phyloP scores from a whole-genome alignment of 306 rosid species.

The Echinosophora koreensis region DNA sequence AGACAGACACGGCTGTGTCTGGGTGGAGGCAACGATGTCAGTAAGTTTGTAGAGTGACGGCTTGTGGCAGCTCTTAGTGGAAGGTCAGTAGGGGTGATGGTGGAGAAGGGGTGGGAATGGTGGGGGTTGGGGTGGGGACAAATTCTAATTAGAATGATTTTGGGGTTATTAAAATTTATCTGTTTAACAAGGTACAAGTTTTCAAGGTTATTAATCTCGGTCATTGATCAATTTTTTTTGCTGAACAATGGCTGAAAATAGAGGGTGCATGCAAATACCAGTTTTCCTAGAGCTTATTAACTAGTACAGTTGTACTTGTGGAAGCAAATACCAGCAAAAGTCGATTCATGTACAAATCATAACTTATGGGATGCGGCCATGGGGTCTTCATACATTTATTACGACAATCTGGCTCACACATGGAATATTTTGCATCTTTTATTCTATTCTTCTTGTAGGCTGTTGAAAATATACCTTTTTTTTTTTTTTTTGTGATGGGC shows the following conservation, averaged over 20 bases:
- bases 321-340: neutral
- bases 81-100: no score
- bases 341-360: neutral
- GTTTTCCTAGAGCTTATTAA: neutral
- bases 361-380: slow-evolving; percentile 2
- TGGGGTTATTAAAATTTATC: no score
- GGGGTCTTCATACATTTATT: neutral
- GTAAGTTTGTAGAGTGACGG: neutral
- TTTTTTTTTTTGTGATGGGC: neutral
- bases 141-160: no score
- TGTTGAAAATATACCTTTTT: neutral
- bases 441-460: neutral
- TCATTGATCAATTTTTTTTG: no score
- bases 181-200: no score
- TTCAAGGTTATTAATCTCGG: no score
- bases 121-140: neutral
- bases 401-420: neutral
- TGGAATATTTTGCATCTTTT: neutral
- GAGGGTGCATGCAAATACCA: neutral
- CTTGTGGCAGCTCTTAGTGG: neutral
- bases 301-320: neutral
- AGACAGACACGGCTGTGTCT: neutral
- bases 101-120: neutral
- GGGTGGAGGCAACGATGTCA: neutral
- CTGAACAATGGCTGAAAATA: no score